Base-by-base conservation (phyloP, 2,329 filamentous ascomycete species). In the Amesomyces nigricolor region DNA sequence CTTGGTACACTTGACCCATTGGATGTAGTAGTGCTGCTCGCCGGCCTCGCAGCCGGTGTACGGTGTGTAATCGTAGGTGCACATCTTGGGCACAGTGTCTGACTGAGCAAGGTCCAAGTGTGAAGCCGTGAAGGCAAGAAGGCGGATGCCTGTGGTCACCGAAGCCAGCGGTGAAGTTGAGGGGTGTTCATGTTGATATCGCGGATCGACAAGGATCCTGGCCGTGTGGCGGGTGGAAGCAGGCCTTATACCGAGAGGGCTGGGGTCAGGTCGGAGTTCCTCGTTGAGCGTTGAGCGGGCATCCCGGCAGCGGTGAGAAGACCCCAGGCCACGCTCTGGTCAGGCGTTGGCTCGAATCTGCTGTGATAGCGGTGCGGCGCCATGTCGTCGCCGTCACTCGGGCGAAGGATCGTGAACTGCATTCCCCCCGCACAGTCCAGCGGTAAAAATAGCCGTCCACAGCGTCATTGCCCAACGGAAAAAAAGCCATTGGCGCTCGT, bases 41-140 rank as follows among this genome's bases (percentile, higher is more conserved):
- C 57, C 58, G 13, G 53, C 54, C 8, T 35, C 39, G 53, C 63
- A 64, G 44, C 63, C 63, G 5, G 48, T 47, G 51, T 64, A 64
- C 9, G 63, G 62, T 9, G 63, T 64, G 54, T 62, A 64, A 56
- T 62, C 59, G 53, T 62, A 64, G 13, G 59, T 63, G 55, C 63
- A 64, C 63, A 63, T 64, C 19, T 57, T 57, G 58, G 19, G 17
- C 17, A 45, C 29, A 42, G n/a, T 47, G 47, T 17, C 35, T n/a
- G 35, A 13, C 32, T 13, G 9, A 10, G n/a, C 16, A 39, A 35
- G 22, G 22, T 26, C 32, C 32, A 13, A 35, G 32, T 32, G 19
- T 7, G 42, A 43, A 17, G 8, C 22, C n/a, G 40, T 26, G 13
- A 51, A 47, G 40, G 47, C 47, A 47, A 30, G 16, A 35, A 35